Evolutionary conservation across 495 filamentous ascomycete genomes (phyloP).

Genomic region (Penicillium daleae): DNA sequence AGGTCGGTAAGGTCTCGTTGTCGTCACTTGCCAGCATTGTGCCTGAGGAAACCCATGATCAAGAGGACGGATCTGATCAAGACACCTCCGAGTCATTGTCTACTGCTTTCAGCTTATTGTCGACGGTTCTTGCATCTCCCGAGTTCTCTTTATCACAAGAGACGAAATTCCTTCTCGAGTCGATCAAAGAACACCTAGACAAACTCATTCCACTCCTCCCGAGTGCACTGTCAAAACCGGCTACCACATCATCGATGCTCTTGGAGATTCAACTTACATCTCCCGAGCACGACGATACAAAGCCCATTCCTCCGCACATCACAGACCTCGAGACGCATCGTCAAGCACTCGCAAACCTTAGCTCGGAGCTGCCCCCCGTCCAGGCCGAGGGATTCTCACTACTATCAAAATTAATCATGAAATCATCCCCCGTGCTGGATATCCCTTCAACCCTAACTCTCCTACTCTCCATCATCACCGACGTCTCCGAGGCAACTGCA

Average conservation of each 20-base stretch:
- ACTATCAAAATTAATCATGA: constrained; percentile 64
- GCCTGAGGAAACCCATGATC: constrained; percentile 18
- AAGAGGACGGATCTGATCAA: constrained; percentile 34
- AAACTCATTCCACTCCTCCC: constrained; percentile 44
- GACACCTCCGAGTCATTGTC: constrained; percentile 56
- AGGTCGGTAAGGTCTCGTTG: constrained; percentile 36
- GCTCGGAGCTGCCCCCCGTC: constrained; percentile 74
- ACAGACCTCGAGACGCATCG: constrained; percentile 72
- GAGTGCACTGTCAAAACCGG: constrained; percentile 40
- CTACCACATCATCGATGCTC: constrained; percentile 57
- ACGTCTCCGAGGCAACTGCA: constrained; percentile 41
- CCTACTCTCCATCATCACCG: constrained; percentile 66
- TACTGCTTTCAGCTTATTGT: constrained; percentile 68
- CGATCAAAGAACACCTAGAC: constrained; percentile 57
- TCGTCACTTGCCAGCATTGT: constrained; percentile 46
- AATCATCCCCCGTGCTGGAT: constrained; percentile 67
- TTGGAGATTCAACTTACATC: constrained; percentile 61
- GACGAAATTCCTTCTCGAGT: constrained; percentile 45
- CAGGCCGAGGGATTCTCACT: constrained; percentile 78
- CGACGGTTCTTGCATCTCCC: constrained; percentile 65
- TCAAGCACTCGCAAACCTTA: constrained; percentile 73
- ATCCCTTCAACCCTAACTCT: constrained; percentile 69
- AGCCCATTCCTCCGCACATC: constrained; percentile 45
- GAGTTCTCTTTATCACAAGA: constrained; percentile 59
- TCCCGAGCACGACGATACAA: constrained; percentile 51